Evolutionary conservation across 2,329 filamentous ascomycete genomes (phyloP).

Genomic region (Phyllosticta paracitricarpa): DNA sequence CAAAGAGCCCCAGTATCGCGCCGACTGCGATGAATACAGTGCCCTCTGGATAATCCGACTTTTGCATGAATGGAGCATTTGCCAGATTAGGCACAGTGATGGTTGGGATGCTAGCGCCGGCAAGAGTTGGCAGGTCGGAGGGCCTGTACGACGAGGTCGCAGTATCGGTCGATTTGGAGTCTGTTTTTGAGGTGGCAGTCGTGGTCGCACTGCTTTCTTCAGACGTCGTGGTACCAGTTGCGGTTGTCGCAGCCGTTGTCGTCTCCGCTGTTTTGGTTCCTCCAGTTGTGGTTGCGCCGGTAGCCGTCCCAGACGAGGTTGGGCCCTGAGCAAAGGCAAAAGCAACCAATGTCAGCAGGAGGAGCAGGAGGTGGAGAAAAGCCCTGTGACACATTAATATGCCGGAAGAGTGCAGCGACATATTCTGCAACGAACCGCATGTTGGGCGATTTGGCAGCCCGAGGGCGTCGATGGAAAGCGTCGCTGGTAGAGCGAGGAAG

Average conservation of each 20-base stretch:
- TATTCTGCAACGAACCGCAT: slow-evolving; percentile 3
- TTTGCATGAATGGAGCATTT: slow-evolving; percentile 85
- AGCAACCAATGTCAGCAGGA: slow-evolving; percentile 12
- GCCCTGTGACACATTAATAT: slow-evolving; percentile 1
- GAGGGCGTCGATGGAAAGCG: background rate
- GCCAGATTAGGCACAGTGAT: slow-evolving; percentile 72
- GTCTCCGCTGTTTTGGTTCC: slow-evolving; percentile 11
- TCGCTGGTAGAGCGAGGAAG: background rate
- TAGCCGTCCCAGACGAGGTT: slow-evolving; percentile 13
- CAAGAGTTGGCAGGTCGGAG: slow-evolving; percentile 43
- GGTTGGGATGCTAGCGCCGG: slow-evolving; percentile 52
- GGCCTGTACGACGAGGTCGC: slow-evolving; percentile 16
- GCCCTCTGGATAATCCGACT: slow-evolving; percentile 74
- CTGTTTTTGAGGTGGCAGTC: slow-evolving; percentile 11
- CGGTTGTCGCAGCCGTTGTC: slow-evolving; percentile 11
- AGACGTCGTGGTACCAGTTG: slow-evolving; percentile 11
- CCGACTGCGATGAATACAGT: slow-evolving; percentile 96
- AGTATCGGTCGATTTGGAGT: slow-evolving; percentile 11
- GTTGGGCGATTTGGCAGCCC: slow-evolving; percentile 1
- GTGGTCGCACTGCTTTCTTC: slow-evolving; percentile 17
- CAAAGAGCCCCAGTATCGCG: slow-evolving; percentile 74
- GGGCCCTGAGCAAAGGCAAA: slow-evolving; percentile 13
- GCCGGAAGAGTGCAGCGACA: background rate
- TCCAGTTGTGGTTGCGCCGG: slow-evolving; percentile 12
- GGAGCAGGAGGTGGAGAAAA: slow-evolving; percentile 1